A percentile compares a stretch with the other conserved stretches of the same genome.
phyloP scores from a whole-genome alignment of 164 flowering plant genomes.

The Taxillus chinensis region DNA sequence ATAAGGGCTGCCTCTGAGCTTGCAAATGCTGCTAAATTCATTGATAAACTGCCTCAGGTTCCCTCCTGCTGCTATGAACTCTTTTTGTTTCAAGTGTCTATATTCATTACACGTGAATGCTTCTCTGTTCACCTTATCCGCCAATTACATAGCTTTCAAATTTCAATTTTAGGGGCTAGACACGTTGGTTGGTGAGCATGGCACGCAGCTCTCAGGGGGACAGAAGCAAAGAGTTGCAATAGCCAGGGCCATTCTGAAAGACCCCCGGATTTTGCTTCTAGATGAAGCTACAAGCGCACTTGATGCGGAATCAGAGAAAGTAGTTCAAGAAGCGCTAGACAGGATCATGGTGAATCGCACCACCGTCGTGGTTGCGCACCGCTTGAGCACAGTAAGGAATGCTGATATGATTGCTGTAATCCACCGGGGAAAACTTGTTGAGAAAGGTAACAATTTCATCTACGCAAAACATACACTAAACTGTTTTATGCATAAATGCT shows the following conservation, averaged over 20 bases:
- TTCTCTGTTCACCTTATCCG: background rate
- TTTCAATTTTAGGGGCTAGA: slow-evolving; percentile 41
- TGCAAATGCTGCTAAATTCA: slow-evolving; percentile 46
- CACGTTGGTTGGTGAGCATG: slow-evolving; percentile 75
- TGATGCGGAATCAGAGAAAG: slow-evolving; percentile 56
- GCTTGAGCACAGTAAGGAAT: slow-evolving; percentile 51
- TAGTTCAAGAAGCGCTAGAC: slow-evolving; percentile 59
- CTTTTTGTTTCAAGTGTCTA: no score
- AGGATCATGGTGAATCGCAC: slow-evolving; percentile 54
- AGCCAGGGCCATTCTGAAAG: slow-evolving; percentile 67
- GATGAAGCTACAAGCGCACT: slow-evolving; percentile 77
- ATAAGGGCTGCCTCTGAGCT: slow-evolving; percentile 34
- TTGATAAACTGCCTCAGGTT: slow-evolving; percentile 48
- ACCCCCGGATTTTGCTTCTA: slow-evolving; percentile 48
- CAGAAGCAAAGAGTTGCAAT: slow-evolving; percentile 76
- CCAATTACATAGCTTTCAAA: background rate
- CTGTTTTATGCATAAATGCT: no score
- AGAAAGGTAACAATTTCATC: slow-evolving; percentile 30
- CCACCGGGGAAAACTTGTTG: slow-evolving; percentile 54
- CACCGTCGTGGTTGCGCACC: slow-evolving; percentile 54
- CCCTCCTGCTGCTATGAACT: no score
- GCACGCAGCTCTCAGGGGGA: slow-evolving; percentile 77
- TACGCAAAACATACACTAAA: no score
- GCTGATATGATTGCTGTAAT: slow-evolving; percentile 60
- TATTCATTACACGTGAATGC: background rate